These are phyloP conservation scores for Thuidium tamariscinum DNA, from an alignment of 225 moss, liverwort and hornwort genomes.

Conservation along the genomic window DNA sequence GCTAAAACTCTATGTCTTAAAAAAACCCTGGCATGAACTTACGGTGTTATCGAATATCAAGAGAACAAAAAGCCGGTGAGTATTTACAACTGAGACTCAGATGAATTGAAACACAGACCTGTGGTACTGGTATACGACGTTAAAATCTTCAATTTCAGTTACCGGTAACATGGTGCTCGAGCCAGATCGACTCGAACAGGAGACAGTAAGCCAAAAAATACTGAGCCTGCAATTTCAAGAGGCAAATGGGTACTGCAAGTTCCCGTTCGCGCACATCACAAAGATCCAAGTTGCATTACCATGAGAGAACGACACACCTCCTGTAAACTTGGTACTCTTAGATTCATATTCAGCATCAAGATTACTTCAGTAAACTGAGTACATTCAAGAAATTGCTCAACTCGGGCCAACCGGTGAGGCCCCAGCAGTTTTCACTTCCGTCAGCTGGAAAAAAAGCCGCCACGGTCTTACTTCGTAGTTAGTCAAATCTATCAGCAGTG, in stretches of 20 bases:
- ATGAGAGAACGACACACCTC: not conserved
- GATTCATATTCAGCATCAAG: not conserved
- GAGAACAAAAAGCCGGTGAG: not conserved
- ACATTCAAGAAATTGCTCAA: constrained; percentile 14
- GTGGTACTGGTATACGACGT: not conserved
- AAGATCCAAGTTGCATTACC: not conserved
- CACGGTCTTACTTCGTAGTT: not conserved
- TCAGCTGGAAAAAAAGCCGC: not conserved
- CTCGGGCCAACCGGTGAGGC: constrained; percentile 24
- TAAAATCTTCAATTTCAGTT: not conserved
- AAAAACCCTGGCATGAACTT: not conserved
- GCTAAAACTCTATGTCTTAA: not conserved
- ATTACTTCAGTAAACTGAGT: not conserved
- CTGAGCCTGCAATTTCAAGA: not conserved
- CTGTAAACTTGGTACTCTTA: not conserved
- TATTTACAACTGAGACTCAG: not conserved
- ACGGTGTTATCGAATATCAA: not conserved
- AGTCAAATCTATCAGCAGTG: not conserved
- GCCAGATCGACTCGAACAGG: not conserved
- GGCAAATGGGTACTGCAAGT: not conserved
- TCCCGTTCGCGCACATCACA: not conserved
- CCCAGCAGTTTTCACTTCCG: constrained; percentile 9
- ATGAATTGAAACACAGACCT: not conserved
- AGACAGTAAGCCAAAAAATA: not conserved
- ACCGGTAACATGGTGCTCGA: not conserved